phyloP scores from a whole-genome alignment of 2,329 filamentous ascomycete species.

The Ceratocystis variospora region DNA sequence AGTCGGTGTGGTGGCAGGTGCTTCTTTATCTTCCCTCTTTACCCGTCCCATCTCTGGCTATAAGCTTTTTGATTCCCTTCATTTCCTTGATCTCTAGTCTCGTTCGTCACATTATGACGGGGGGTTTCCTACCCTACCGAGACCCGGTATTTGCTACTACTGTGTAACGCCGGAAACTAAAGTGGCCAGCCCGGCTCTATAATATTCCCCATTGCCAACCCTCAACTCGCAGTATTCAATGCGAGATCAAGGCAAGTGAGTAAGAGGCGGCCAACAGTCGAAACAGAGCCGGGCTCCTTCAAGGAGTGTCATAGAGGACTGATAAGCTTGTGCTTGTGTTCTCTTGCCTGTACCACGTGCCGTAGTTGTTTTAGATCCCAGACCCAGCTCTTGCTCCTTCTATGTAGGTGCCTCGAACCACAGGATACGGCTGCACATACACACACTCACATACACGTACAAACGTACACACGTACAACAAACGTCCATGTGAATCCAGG shows the following conservation, averaged over 20 bases:
- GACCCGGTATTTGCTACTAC: too few relatives aligned
- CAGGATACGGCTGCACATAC: neutral
- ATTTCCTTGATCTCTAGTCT: neutral
- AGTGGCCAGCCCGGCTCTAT: too few relatives aligned
- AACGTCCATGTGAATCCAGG: neutral
- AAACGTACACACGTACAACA: neutral
- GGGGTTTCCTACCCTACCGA: too few relatives aligned
- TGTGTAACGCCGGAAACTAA: too few relatives aligned
- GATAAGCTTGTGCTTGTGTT: conserved; percentile 5
- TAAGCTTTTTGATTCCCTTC: neutral
- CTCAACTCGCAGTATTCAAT: too few relatives aligned
- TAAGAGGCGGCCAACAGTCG: too few relatives aligned
- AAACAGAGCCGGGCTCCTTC: neutral
- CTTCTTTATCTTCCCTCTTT: neutral
- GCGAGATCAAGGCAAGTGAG: neutral
- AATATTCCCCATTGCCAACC: too few relatives aligned
- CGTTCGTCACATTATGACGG: neutral
- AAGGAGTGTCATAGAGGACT: neutral
- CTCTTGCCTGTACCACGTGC: neutral
- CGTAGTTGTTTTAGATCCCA: neutral
- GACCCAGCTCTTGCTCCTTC: neutral
- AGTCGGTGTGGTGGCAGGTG: neutral
- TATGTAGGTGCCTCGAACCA: neutral
- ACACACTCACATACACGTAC: neutral
- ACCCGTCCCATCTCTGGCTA: too few relatives aligned